These are phyloP conservation scores for Petunia axillaris DNA, from an alignment of 257 asterid species.

Conservation along the genomic window DNA sequence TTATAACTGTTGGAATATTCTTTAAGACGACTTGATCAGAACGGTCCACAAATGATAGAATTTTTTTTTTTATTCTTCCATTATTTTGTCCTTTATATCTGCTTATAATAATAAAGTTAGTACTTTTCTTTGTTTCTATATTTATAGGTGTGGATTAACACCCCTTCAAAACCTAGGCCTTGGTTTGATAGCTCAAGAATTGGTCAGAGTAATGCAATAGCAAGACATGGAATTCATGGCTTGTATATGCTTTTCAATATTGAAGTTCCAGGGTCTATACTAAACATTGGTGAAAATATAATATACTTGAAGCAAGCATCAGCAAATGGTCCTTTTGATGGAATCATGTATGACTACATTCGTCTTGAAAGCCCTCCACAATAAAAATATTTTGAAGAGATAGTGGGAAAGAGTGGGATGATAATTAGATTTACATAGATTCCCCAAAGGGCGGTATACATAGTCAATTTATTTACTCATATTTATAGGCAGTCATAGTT, in stretches of 20 bases:
- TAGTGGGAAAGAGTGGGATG: neutral
- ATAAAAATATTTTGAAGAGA: too few relatives aligned
- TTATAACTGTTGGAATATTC: too few relatives aligned
- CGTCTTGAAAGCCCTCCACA: conserved; percentile 63
- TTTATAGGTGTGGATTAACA: conserved; percentile 56
- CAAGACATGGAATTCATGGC: conserved; percentile 93
- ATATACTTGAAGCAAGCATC: conserved; percentile 57
- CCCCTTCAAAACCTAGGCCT: conserved; percentile 26
- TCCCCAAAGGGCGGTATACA: neutral
- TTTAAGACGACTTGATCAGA: too few relatives aligned
- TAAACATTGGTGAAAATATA: conserved; percentile 48
- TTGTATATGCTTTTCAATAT: conserved; percentile 45
- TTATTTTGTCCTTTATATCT: neutral
- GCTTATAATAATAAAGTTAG: neutral
- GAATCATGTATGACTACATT: conserved; percentile 71
- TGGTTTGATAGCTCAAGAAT: conserved; percentile 48
- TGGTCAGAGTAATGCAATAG: conserved; percentile 74
- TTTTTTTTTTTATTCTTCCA: neutral
- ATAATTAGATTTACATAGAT: neutral
- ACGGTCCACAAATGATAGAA: too few relatives aligned
- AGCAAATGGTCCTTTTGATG: conserved; percentile 44
- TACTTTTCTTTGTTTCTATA: neutral
- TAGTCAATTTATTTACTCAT: neutral
- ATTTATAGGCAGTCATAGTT: neutral
- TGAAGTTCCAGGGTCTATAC: conserved; percentile 40